Evolutionary conservation across 2,329 filamentous ascomycete species (phyloP), one percentile per base, ranked within the genome.

Genomic region (Albophoma yamanashiensis): DNA sequence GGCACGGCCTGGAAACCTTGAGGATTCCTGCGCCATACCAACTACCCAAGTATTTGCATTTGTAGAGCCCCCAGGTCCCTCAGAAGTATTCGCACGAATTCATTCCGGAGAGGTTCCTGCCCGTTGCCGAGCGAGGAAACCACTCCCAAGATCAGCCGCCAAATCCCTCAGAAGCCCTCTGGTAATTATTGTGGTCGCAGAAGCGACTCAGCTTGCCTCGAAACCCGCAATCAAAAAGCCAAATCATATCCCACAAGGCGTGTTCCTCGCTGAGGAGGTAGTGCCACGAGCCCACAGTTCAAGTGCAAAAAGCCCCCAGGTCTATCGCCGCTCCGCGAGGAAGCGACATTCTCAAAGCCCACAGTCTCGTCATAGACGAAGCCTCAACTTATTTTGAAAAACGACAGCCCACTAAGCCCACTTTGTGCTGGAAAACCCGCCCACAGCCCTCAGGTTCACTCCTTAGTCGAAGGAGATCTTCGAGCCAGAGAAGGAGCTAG

Each of bases 401-500:
- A 79, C 76, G 78, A 82, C 77, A 80, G 80, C 80, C 81, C 79
- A 82, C 80, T 77, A 82, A 68, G 66, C 70, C 72, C 69, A 65
- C 63, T 76, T 76, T 74, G 70, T 72, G 63, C 66, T 67, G 65
- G 63, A 74, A 74, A 74, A 69, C 75, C 71, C 72, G 70, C 62
- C 66, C 71, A 74, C 72, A 75, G 73, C 76, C 78, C 78, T 79
- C 76, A 69, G 70, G 68, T 67, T 65, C 70, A 65, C 69, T 64
- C 58, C 64, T 78, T 76, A 76, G 64, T 77, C 75, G 73, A 91
- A 91, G 65, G 85, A 89, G 72, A 85, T 86, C 86, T 92, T 94
- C 79, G 85, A 88, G 76, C 91, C 91, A 75, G 82, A 78, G 69
- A 75, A 78, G 60, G 50, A 55, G 31, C 31, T n/a, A 22, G n/a